These are phyloP conservation scores for Setomelanomma holmii DNA, from an alignment of 2,329 filamentous ascomycete genomes.

Conservation along the genomic window DNA sequence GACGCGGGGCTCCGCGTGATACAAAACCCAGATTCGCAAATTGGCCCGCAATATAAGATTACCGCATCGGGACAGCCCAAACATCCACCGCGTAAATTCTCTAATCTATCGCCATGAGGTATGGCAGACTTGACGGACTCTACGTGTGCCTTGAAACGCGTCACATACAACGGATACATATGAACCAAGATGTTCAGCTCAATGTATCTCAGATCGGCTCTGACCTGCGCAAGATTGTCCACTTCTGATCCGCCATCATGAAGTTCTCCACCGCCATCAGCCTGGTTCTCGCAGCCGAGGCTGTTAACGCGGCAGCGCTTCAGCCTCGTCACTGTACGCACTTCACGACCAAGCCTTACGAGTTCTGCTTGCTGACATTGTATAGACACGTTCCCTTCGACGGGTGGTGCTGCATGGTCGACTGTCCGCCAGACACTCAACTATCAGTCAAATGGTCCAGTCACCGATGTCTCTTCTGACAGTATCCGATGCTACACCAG, in stretches of 20 bases:
- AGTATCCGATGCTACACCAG: slow-evolving; percentile 46
- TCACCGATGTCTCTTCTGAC: slow-evolving; percentile 33
- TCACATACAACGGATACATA: slow-evolving; percentile 6
- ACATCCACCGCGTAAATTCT: slow-evolving; percentile 31
- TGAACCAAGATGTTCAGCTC: neutral
- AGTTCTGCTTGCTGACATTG: no score
- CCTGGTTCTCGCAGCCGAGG: slow-evolving; percentile 23
- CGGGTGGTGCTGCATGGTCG: slow-evolving; percentile 37
- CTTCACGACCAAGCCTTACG: no score
- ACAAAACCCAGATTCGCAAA: slow-evolving; percentile 16
- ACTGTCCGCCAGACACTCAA: slow-evolving; percentile 44
- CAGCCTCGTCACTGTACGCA: slow-evolving; percentile 33
- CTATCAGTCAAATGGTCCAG: slow-evolving; percentile 34
- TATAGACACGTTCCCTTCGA: slow-evolving; percentile 38
- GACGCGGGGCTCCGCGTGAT: slow-evolving; percentile 32
- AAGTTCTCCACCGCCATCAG: slow-evolving; percentile 30
- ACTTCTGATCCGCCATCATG: slow-evolving; percentile 21
- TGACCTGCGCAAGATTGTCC: neutral
- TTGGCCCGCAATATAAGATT: slow-evolving; percentile 32
- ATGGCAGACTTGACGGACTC: slow-evolving; percentile 6
- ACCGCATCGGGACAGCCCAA: slow-evolving; percentile 20
- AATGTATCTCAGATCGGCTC: neutral
- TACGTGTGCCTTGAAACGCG: neutral
- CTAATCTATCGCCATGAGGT: slow-evolving; percentile 23
- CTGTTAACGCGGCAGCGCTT: slow-evolving; percentile 30